These are phyloP conservation scores for Wallacemonas sp. DNA, from an alignment of 208 protist genomes.

Conservation along the genomic window DNA sequence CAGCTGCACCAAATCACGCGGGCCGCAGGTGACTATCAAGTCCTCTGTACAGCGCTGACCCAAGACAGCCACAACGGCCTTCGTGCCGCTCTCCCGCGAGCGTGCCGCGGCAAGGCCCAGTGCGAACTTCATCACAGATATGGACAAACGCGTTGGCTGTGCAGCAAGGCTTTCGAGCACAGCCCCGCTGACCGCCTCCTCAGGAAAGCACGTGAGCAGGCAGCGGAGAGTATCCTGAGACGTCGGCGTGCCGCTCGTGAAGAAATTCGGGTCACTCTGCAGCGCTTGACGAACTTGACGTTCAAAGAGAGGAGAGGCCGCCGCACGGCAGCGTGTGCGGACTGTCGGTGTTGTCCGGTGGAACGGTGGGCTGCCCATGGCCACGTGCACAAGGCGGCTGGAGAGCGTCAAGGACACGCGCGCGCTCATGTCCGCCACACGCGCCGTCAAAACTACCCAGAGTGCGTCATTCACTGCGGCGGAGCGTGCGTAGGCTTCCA, in stretches of 20 bases:
- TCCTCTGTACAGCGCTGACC: constrained; percentile 42
- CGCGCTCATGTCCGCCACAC: constrained; percentile 57
- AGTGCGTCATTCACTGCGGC: constrained; percentile 66
- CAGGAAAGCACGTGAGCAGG: constrained; percentile 72
- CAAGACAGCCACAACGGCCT: constrained; percentile 53
- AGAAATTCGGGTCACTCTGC: constrained; percentile 62
- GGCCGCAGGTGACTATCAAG: constrained; percentile 47
- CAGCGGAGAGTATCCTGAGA: constrained; percentile 58
- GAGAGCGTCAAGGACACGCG: constrained; percentile 62
- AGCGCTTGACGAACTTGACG: constrained; percentile 63
- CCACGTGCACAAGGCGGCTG: constrained; percentile 64
- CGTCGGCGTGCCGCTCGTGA: constrained; percentile 49
- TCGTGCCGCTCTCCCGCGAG: constrained; percentile 35
- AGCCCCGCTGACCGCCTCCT: constrained; percentile 52
- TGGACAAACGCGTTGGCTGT: constrained; percentile 40
- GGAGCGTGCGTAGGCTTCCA: constrained; percentile 72
- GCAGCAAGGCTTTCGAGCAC: constrained; percentile 66
- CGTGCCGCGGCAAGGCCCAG: constrained; percentile 60
- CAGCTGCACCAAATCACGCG: constrained; percentile 46
- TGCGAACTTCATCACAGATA: constrained; percentile 50
- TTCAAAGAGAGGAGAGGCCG: constrained; percentile 68
- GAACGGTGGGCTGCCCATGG: constrained; percentile 31
- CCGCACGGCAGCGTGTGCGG: constrained; percentile 64
- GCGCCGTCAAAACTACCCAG: constrained; percentile 69
- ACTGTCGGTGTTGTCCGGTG: constrained; percentile 29